Evolutionary conservation across 2,329 filamentous ascomycete genomes (phyloP), one percentile per base, ranked within the genome.

Genomic region (Alternaria conjuncta): DNA sequence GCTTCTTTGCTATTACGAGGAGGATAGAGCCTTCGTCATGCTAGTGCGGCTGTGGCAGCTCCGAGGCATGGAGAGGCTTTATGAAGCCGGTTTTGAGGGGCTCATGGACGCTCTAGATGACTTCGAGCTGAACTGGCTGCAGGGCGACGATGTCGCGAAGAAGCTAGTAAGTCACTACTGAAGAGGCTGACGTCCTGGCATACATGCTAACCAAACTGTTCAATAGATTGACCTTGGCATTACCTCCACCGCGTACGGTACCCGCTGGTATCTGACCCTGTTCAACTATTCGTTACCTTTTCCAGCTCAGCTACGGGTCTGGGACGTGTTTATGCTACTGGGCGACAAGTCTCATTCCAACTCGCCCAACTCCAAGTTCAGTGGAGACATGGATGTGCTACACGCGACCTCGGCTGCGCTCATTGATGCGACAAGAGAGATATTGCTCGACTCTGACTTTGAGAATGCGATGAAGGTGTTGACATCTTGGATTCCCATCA

Each of bases 201-300:
- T 41, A 23, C 36, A 55, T 57, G 67, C 74, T 79, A 62, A 78
- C 26, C 20, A 51, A 47, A 59, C 12, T 55, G 36, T 46, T 62
- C 58, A 23, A 57, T 45, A 93, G 91, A 87, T 86, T 51, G 91
- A 94, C 65, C 86, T 97, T 28, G 86, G 86, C 66, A 96, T 99
- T 71, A 89, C 93, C 45, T 89, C 93, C 18, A 97, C 94, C 2
- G 90, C 94, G n/a, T 99, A 97, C 77, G 96, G 94, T 30, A 98
- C 95, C 5, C 87, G 94, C 56, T 99, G 96, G 96, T 99, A 99
- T 78, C 86, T 99, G 55, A 99, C 96, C 2, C 85, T 99, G 9
- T 99, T 99, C 86, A 98, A 98, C 81, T 91, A 98, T 75, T 96
- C 93, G 15, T 92, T 99, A 55, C 96, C 96, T 0, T 99, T 98